Evolutionary conservation across 345 rosid species (phyloP), one percentile per base, ranked within the genome.

Genomic region (Ricinus communis): DNA sequence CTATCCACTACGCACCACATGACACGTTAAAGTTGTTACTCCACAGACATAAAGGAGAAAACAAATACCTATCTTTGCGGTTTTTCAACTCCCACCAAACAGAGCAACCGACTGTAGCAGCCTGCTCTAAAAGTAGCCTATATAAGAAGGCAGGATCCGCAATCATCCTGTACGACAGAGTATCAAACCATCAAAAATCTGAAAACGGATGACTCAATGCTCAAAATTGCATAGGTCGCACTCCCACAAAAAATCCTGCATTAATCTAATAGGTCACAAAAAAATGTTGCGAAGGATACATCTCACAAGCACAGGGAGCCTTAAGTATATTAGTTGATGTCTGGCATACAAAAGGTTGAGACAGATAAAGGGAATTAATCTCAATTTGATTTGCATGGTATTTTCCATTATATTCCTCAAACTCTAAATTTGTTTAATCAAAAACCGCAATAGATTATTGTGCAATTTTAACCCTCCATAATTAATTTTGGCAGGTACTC

Each of bases 111-210:
- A 95, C 38, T 7, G 98, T 92, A 40, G 96, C 91, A 80, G 85
- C 86, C 84, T 89, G 93, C 82, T 95, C 99, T 66, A 95, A 81
- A 69, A 92, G 84, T 81, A 95, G 84, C 82, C 76, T 89, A 79
- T 92, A 88, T 50, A 95, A 71, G 75, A 95, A 90, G 66, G 94
- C 85, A 69, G 98, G 97, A 86, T 95, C 97, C 49, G 97, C 98
- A 65, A 92, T 80, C 96, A 95, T 90, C 88, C 99, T 95, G 85
- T 52, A 28, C 24, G 77, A 74, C 65, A 68, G 51, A 71, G 33
- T 12, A 21, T 46, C 59, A 56, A 25, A 69, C 58, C 47, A 53
- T 71, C 5, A 70, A 60, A 62, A 55, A 36, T 70, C 43, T 65
- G 46, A 71, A n/a, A 14, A 57, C 11, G 22, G 15, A 40, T 54